Base-by-base conservation (phyloP, 345 rosid species). In the Hibiscus mutabilis region DNA sequence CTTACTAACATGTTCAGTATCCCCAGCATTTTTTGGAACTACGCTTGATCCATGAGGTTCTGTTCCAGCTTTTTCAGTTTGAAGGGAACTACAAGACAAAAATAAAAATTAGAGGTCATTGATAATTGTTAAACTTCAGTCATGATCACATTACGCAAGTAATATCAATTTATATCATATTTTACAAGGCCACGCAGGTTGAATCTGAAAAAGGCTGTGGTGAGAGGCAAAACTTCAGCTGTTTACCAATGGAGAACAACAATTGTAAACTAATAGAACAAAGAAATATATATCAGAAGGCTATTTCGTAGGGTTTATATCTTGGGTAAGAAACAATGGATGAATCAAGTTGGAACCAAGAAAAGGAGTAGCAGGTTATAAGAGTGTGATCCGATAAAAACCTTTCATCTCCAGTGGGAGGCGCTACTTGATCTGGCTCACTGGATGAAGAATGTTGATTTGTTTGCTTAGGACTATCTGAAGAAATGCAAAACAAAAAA, bases 321-420 rank as follows among this genome's bases (percentile, higher is more conserved):
- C 69, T 63, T 35, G 19, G 60, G 53, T 37, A 29, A 63, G 42
- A 56, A 73, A 62, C 31, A 5, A 35, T 7, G 27, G 29, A 47
- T 14, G 12, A 7, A 21, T 56, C 60, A 58, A 58, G 61, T 58
- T 13, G 33, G 61, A 24, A 58, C 61, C 2, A 1, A 56, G 21
- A 47, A 47, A 47, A 12, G 16, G n/a, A 47, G 16, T 47, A 47
- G 57, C 52, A 62, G 11, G 58, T 61, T 19, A 14, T 13, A 56
- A 51, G 60, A 61, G 29, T 18, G 55, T 68, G 24, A 65, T 60
- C 56, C 75, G 61, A 73, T 68, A 71, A 68, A 79, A 73, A 94
- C 98, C 97, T 86, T 72, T 79, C 91, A 61, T 85, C 90, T 68
- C 74, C 82, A 69, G 78, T 80, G 13, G 52, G 13, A 40, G 68